Percentiles rank a stretch among this genome's conserved stretches.
phyloP scores from a whole-genome alignment of 2,329 filamentous ascomycete species.

The Didymosphaeria variabile region DNA sequence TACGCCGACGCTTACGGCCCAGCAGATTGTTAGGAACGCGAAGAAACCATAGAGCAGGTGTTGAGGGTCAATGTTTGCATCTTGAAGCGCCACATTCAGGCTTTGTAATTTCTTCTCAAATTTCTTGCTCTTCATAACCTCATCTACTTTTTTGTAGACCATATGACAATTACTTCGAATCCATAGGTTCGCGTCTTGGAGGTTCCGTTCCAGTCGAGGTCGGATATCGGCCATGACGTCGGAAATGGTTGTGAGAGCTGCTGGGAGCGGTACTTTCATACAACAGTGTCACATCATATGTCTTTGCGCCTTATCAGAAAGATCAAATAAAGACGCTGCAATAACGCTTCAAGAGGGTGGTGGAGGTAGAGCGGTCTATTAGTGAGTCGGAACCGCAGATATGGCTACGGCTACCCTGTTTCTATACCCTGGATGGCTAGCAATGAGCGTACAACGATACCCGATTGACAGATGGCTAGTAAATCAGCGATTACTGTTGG shows the following conservation, averaged over 20 bases:
- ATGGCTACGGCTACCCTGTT: background rate
- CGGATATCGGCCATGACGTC: conserved; percentile 20
- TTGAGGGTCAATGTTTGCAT: conserved; percentile 26
- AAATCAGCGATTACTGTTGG: conserved; percentile 3
- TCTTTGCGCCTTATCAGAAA: background rate
- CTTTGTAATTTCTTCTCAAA: conserved; percentile 10
- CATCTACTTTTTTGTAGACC: conserved; percentile 18
- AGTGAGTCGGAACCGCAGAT: no score
- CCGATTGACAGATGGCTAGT: conserved; percentile 4
- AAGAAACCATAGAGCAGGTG: conserved; percentile 43
- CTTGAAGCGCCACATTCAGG: conserved; percentile 7
- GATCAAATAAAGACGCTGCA: background rate
- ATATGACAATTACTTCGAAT: conserved; percentile 26
- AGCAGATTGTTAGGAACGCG: conserved; percentile 43
- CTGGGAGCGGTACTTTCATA: background rate
- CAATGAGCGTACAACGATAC: conserved; percentile 3
- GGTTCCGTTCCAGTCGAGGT: conserved; percentile 24
- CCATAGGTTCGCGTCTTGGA: conserved; percentile 31
- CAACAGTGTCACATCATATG: background rate
- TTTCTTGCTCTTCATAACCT: conserved; percentile 10
- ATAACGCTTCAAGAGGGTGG: background rate
- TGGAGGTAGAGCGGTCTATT: background rate
- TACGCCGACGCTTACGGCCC: conserved; percentile 30
- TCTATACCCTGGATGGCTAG: background rate
- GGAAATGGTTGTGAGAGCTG: background rate